These are phyloP conservation scores for Pinus taeda DNA, from an alignment of 75 land plant genomes.

Conservation along the genomic window DNA sequence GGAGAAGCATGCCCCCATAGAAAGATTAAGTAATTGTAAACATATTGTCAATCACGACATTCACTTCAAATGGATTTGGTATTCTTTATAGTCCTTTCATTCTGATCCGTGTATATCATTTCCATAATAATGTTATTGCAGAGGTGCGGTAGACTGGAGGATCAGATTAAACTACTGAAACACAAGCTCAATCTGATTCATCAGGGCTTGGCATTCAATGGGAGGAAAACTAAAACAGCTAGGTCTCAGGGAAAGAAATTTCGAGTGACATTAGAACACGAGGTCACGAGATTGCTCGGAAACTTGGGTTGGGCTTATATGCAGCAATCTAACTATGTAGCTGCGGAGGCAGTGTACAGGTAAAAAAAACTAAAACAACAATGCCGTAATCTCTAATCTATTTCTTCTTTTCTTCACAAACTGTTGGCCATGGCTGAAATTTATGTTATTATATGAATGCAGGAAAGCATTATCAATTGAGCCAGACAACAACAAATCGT, in stretches of 20 bases:
- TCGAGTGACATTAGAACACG: slow-evolving; percentile 96
- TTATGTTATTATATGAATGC: background rate
- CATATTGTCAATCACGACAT: no score
- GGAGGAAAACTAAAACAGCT: slow-evolving; percentile 94
- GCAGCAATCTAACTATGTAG: slow-evolving; percentile 86
- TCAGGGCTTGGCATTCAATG: slow-evolving; percentile 96
- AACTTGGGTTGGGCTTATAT: slow-evolving; percentile 98
- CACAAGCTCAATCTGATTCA: slow-evolving; percentile 91
- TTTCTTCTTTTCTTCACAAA: background rate
- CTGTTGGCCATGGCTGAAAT: background rate
- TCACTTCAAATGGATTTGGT: no score
- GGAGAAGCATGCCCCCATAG: no score
- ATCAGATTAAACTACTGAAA: slow-evolving; percentile 81
- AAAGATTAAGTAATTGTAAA: no score
- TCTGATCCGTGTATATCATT: no score
- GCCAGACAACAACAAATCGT: slow-evolving; percentile 96
- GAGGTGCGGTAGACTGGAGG: slow-evolving; percentile 98
- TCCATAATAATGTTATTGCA: slow-evolving; percentile 12
- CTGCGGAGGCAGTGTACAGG: slow-evolving; percentile 88
- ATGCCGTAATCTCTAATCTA: background rate
- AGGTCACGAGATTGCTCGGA: slow-evolving; percentile 92
- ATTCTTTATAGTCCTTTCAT: no score
- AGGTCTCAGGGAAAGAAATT: slow-evolving; percentile 98
- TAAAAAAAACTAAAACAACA: background rate
- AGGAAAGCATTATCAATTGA: slow-evolving; percentile 78